Evolutionary conservation across 306 rosid genomes (phyloP), one percentile per base, ranked within the genome.

Genomic region (Lathyrus tuberosus): DNA sequence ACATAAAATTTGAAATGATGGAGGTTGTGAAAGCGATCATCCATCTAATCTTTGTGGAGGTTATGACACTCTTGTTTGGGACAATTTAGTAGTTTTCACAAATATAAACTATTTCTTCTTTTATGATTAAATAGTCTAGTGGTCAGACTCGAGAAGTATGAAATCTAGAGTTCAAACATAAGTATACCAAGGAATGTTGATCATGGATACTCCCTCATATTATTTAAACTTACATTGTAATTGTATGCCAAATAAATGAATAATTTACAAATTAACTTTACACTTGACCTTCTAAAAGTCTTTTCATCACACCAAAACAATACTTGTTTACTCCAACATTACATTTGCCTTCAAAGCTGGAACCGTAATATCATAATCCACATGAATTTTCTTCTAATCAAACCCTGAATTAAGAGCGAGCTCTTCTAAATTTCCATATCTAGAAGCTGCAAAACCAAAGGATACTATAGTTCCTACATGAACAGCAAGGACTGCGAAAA

Each of bases 401-500:
- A 72, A 74, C 31, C 75, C 17, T 67, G 79, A 70, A 60, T 73
- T 2, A 70, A 18, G 43, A 68, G 71, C 72, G 73, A 48, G 73
- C 73, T 82, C 68, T 67, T 43, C 73, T 43, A 37, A 70, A 24
- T 71, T 70, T 47, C 83, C 84, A 44, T 68, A 85, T 83, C 82
- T 88, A 41, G 88, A 75, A 56, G 83, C 89, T 43, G 87, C 85
- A 70, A 83, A 80, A 5, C 80, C 79, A 74, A 82, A 85, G 12
- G 80, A 85, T 15, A 74, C 86, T 26, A 85, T 73, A 18, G 87
- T 92, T 35, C 88, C 83, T 16, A 73, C 76, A 59, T 85, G 88
- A 42, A 88, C 86, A 24, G 62, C 76, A 24, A 91, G 79, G 46
- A 86, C 91, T 52, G 84, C 47, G 15, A 59, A 14, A 62, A 84